These are phyloP conservation scores for Aureobasidium sp. DNA, from an alignment of 2,329 filamentous ascomycete genomes.

Conservation along the genomic window DNA sequence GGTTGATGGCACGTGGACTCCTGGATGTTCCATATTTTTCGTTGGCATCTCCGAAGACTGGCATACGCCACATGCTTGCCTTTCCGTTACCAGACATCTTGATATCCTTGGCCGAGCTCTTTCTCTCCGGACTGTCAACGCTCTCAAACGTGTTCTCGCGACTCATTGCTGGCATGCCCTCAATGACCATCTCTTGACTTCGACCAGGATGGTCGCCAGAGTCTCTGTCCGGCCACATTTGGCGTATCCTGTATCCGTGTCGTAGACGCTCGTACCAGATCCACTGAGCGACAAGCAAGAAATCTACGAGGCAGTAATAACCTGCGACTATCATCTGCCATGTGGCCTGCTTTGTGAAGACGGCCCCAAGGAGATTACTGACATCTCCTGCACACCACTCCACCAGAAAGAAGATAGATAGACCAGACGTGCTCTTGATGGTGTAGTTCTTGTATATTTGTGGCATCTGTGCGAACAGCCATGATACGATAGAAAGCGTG, in stretches of 20 bases:
- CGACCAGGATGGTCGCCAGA: constrained; percentile 17
- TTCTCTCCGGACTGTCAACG: not conserved
- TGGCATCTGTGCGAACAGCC: constrained; percentile 62
- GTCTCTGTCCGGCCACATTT: constrained; percentile 24
- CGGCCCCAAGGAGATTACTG: constrained; percentile 55
- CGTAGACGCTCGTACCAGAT: constrained; percentile 57
- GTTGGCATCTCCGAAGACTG: constrained; percentile 20
- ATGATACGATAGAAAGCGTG: constrained; percentile 56
- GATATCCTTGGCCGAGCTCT: constrained; percentile 17
- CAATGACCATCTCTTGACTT: constrained; percentile 24
- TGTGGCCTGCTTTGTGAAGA: constrained; percentile 56
- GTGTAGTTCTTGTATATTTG: constrained; percentile 64
- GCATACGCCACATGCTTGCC: constrained; percentile 17
- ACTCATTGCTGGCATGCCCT: constrained; percentile 23
- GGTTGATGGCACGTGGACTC: constrained; percentile 22
- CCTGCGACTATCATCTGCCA: constrained; percentile 60
- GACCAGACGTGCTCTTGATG: constrained; percentile 55
- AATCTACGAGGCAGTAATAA: constrained; percentile 61
- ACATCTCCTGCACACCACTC: constrained; percentile 61
- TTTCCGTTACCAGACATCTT: constrained; percentile 15
- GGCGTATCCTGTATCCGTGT: constrained; percentile 40
- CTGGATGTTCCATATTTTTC: not conserved
- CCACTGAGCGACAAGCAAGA: constrained; percentile 56
- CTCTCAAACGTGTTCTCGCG: constrained; percentile 13
- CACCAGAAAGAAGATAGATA: constrained; percentile 58